These are phyloP conservation scores for Pholiota adiposa DNA, from an alignment of 1,284 basidiomycete genomes.

Conservation along the genomic window DNA sequence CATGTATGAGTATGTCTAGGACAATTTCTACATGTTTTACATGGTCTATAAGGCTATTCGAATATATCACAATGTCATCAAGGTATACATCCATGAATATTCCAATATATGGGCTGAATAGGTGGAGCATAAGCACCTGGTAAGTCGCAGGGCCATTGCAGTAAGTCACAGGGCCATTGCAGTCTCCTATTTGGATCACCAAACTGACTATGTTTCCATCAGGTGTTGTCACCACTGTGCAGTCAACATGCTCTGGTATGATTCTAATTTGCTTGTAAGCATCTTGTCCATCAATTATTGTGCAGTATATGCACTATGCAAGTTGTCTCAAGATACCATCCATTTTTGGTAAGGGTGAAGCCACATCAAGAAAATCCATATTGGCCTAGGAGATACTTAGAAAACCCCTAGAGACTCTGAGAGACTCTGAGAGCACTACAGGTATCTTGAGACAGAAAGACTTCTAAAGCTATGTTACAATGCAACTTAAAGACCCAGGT, in stretches of 20 bases:
- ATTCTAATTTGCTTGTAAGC: slow-evolving; percentile 35
- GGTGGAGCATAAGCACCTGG: neutral
- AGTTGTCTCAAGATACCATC: no score
- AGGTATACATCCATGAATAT: neutral
- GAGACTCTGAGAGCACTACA: no score
- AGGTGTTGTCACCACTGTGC: neutral
- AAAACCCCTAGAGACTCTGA: no score
- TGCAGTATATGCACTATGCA: no score
- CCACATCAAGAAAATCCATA: no score
- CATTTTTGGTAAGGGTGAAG: no score
- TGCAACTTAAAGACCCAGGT: no score
- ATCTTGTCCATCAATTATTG: slow-evolving; percentile 37
- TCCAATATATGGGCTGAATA: neutral
- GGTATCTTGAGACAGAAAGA: no score
- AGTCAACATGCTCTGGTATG: neutral
- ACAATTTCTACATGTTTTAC: neutral
- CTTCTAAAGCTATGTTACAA: no score
- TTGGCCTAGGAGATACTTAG: no score
- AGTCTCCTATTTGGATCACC: neutral
- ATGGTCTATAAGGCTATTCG: neutral
- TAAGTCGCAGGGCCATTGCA: no score
- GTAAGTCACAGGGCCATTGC: no score
- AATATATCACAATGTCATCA: slow-evolving; percentile 1
- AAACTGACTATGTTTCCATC: neutral
- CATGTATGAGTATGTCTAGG: neutral